These are phyloP conservation scores for Mycoemilia scoparia DNA, from an alignment of 192 early-diverging fungal species.

Conservation along the genomic window DNA sequence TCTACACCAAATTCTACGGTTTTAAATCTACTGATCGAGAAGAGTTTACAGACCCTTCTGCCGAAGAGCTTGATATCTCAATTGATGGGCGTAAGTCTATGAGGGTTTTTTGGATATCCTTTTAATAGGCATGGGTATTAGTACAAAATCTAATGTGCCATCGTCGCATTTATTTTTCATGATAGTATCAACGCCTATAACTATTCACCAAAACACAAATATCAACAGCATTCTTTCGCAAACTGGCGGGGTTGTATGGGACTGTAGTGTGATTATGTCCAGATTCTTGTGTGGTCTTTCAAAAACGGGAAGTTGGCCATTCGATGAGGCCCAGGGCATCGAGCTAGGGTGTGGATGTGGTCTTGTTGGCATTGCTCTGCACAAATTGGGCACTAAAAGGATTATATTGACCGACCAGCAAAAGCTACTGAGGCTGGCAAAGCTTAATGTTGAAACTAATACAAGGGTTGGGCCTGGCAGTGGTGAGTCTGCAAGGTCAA, in stretches of 20 bases:
- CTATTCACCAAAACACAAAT: constrained; percentile 19
- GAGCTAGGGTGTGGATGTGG: constrained; percentile 26
- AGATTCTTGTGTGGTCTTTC: constrained; percentile 7
- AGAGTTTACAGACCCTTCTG: constrained; percentile 8
- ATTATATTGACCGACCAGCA: constrained; percentile 20
- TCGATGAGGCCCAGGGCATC: constrained; percentile 3
- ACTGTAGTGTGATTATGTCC: constrained; percentile 21
- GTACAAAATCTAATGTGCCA: too few relatives aligned
- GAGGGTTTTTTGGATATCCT: too few relatives aligned
- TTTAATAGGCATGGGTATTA: too few relatives aligned
- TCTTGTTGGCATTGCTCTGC: constrained; percentile 15
- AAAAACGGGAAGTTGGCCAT: constrained; percentile 1
- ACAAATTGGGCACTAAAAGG: constrained; percentile 11
- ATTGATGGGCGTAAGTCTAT: constrained; percentile 5
- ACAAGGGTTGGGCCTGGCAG: too few relatives aligned
- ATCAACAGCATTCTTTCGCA: constrained; percentile 21
- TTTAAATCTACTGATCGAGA: constrained; percentile 1
- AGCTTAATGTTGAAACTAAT: constrained; percentile 8
- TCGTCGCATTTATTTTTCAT: too few relatives aligned
- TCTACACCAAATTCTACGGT: constrained; percentile 23
- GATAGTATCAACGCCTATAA: too few relatives aligned
- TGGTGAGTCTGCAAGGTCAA: too few relatives aligned
- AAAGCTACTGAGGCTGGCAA: constrained; percentile 14
- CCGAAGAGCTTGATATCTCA: constrained; percentile 12
- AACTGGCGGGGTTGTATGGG: constrained; percentile 25